A percentile compares a stretch with the other conserved stretches of the same genome.
Evolutionary conservation across 139 green algal genomes (phyloP).

Genomic region (Ostreobium quekettii): DNA sequence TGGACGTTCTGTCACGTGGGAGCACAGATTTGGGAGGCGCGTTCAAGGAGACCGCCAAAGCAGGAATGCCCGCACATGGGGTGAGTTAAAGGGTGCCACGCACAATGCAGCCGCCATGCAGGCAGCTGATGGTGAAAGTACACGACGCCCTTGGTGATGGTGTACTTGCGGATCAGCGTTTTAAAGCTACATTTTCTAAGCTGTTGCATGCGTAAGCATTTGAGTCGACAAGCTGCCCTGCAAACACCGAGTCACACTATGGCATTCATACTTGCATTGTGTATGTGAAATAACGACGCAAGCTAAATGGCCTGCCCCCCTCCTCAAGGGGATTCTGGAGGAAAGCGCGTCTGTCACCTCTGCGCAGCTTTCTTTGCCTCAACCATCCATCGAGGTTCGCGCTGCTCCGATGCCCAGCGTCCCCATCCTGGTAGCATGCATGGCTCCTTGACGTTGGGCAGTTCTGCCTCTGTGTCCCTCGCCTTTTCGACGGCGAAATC

Average conservation of each 20-base stretch:
- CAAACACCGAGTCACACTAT: neutral
- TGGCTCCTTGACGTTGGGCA: constrained; percentile 55
- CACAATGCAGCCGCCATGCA: too few species aligned
- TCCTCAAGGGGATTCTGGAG: neutral
- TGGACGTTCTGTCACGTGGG: too few species aligned
- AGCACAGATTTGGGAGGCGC: too few species aligned
- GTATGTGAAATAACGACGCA: neutral
- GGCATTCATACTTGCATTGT: neutral
- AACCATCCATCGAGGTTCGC: constrained; percentile 62
- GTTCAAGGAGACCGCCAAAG: too few species aligned
- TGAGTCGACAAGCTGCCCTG: neutral
- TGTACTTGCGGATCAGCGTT: too few species aligned
- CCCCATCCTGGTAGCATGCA: constrained; percentile 84
- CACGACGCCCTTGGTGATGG: too few species aligned
- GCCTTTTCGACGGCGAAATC: constrained; percentile 85
- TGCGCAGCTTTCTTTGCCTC: constrained; percentile 51
- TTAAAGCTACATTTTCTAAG: neutral
- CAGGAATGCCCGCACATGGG: too few species aligned
- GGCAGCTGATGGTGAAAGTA: too few species aligned
- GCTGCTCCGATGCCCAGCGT: constrained; percentile 64
- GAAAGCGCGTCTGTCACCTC: constrained; percentile 27
- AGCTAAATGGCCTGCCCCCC: neutral
- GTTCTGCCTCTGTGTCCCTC: constrained; percentile 69
- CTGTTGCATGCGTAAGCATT: neutral
- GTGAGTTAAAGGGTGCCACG: too few species aligned